Percentiles rank a stretch among this genome's conserved stretches.
phyloP scores from a whole-genome alignment of 345 rosid species.

The Conringia planisiliqua region DNA sequence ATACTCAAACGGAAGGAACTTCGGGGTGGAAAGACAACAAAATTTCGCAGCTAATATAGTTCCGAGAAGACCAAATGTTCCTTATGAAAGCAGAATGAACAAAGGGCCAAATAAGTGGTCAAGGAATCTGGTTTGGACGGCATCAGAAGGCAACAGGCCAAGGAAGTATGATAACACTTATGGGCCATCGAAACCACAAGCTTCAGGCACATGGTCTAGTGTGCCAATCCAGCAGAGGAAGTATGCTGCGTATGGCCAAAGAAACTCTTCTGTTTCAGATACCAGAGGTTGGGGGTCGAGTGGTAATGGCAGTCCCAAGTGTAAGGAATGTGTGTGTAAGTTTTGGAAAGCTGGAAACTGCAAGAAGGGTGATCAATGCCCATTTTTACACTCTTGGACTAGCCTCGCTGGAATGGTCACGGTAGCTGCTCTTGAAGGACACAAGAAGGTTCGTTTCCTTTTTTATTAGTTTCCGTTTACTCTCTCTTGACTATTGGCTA shows the following conservation, averaged over 20 bases:
- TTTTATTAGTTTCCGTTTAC: background rate
- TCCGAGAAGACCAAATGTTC: conserved; percentile 13
- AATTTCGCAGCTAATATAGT: conserved; percentile 11
- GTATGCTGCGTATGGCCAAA: background rate
- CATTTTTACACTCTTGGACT: conserved; percentile 34
- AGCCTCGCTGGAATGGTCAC: conserved; percentile 21
- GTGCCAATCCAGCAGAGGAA: background rate
- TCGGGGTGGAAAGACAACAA: conserved; percentile 12
- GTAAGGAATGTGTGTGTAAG: conserved; percentile 9
- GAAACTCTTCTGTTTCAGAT: background rate
- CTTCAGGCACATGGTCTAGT: background rate
- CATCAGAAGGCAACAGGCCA: conserved; percentile 8
- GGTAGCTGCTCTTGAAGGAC: conserved; percentile 36
- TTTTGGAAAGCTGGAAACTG: conserved; percentile 34
- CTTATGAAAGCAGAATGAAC: conserved; percentile 1
- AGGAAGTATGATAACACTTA: background rate
- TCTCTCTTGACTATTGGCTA: background rate
- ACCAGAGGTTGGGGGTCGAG: background rate
- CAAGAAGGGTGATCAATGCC: conserved; percentile 32
- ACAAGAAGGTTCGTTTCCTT: conserved; percentile 22
- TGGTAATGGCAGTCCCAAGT: conserved; percentile 5
- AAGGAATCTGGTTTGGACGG: conserved; percentile 34
- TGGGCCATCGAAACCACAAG: conserved; percentile 2
- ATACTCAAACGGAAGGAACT: conserved; percentile 8
- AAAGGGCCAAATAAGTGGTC: conserved; percentile 10